phyloP scores from a whole-genome alignment of 495 filamentous ascomycete species.

The Articulospora tetracladia region DNA sequence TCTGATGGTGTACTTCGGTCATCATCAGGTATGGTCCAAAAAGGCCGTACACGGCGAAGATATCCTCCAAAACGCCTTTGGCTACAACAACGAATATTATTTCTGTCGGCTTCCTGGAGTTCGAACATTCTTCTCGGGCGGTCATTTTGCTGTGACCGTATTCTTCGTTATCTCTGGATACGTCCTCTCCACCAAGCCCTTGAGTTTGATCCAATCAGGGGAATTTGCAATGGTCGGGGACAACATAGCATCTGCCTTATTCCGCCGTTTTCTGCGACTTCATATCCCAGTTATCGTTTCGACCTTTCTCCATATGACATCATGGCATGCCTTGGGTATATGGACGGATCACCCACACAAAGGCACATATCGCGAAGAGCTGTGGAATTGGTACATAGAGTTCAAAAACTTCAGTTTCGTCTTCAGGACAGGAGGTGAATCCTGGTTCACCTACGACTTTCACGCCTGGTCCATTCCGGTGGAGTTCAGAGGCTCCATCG shows the following conservation, averaged over 20 bases:
- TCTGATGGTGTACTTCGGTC: conserved; percentile 44
- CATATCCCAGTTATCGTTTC: conserved; percentile 58
- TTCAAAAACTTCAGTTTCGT: conserved; percentile 59
- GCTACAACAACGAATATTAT: conserved; percentile 27
- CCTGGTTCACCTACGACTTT: conserved; percentile 52
- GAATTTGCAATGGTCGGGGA: conserved; percentile 32
- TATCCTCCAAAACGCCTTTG: conserved; percentile 36
- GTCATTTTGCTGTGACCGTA: conserved; percentile 59
- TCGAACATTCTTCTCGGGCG: conserved; percentile 52
- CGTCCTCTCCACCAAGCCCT: conserved; percentile 58
- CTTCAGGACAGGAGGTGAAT: conserved; percentile 41
- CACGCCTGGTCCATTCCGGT: conserved; percentile 70
- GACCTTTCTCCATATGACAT: conserved; percentile 47
- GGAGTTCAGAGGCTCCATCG: conserved; percentile 62
- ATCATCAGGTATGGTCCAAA: conserved; percentile 23
- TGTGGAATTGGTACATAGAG: conserved; percentile 53
- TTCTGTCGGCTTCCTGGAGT: conserved; percentile 59
- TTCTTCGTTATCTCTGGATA: conserved; percentile 73
- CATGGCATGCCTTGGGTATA: conserved; percentile 45
- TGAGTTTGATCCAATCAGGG: conserved; percentile 49
- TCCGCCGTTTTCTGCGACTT: conserved; percentile 58
- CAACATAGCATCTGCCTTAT: conserved; percentile 52
- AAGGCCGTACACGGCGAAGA: conserved; percentile 2
- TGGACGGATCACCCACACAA: conserved; percentile 32
- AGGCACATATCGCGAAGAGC: conserved; percentile 36